A percentile compares a stretch with the other conserved stretches of the same genome.
phyloP scores from a whole-genome alignment of 495 filamentous ascomycete genomes.

The Aspergillus indologenus region DNA sequence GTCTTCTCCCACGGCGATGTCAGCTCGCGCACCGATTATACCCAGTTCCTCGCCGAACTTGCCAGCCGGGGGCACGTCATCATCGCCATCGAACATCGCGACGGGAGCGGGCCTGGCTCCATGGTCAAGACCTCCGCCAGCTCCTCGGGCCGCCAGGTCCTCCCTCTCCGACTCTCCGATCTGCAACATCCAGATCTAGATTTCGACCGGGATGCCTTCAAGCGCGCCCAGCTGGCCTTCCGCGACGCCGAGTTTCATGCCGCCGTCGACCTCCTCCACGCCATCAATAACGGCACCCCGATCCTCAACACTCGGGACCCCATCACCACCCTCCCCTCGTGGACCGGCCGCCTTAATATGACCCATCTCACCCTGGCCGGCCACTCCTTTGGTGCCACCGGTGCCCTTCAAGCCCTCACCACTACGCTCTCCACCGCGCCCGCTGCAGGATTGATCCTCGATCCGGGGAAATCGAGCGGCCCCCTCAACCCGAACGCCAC shows the following conservation, averaged over 20 bases:
- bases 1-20: slow-evolving; percentile 9
- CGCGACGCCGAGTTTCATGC: slow-evolving; percentile 9
- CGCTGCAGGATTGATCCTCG: neutral
- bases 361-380: slow-evolving; percentile 5
- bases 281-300: neutral
- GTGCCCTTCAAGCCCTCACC: slow-evolving; percentile 8
- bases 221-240: slow-evolving; percentile 6
- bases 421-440: neutral
- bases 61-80: slow-evolving; percentile 7
- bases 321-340: slow-evolving; percentile 1
- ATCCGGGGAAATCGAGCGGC: slow-evolving; percentile 10
- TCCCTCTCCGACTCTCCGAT: slow-evolving; percentile 5
- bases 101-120: slow-evolving; percentile 5
- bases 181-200: neutral
- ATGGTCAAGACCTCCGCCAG: slow-evolving; percentile 6
- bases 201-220: slow-evolving; percentile 3
- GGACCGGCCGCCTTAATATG: slow-evolving; percentile 3
- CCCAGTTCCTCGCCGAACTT: slow-evolving; percentile 6
- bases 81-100: slow-evolving; percentile 8
- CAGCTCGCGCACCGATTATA: slow-evolving; percentile 9
- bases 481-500: slow-evolving; percentile 11
- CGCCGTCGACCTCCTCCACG: slow-evolving; percentile 2
- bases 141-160: slow-evolving; percentile 1
- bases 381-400: slow-evolving; percentile 8
- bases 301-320: slow-evolving; percentile 8